Evolutionary conservation across 2,329 filamentous ascomycete genomes (phyloP), one percentile per base, ranked within the genome.

Genomic region (Fusarium sp.): DNA sequence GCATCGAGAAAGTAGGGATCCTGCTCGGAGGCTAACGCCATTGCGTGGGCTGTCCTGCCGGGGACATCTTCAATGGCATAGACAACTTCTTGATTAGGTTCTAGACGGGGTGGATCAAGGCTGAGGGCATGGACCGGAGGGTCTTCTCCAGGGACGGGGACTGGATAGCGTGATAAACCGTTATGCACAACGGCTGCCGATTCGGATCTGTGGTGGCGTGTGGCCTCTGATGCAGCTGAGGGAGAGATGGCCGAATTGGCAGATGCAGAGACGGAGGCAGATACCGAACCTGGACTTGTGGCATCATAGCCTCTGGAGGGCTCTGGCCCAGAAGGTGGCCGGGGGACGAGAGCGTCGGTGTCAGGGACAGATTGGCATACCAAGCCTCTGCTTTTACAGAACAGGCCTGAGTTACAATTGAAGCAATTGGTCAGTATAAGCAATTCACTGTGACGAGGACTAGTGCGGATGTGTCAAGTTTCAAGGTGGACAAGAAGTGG

Each of bases 1-100:
- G 81, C 82, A 37, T 81, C 79, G 6, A 84, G 75, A 10, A 84
- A 76, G 63, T 82, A 78, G 2, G 81, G 78, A 54, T 84, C 83
- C 64, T 84, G 82, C 70, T 84, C 82, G 11, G 77, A 79, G 3
- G 81, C 76, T 15, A 80, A 75, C 0, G 82, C 82, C 74, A 84
- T 79, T 14, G 76, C 81, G 67, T 84, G 82, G 14, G 82, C 80
- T 3, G 82, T 83, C 19, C 76, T 70, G 53, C 78, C 77, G 19
- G 75, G 70, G 15, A 78, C 78, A 59, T 83, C 81, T 59, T 84
- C 82, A 9, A 83, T 75, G 1, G 80, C 80, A 20, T 79, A 73
- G 4, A 74, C 65, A 20, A 68, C 64, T 40, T 62, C 49, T 35
- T 50, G 27, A 25, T 62, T 33, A 9, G 52, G 40, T 2, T 62